Evolutionary conservation across 352 stramenopile genomes (phyloP).

Genomic region (Thraustochytrium sp.): DNA sequence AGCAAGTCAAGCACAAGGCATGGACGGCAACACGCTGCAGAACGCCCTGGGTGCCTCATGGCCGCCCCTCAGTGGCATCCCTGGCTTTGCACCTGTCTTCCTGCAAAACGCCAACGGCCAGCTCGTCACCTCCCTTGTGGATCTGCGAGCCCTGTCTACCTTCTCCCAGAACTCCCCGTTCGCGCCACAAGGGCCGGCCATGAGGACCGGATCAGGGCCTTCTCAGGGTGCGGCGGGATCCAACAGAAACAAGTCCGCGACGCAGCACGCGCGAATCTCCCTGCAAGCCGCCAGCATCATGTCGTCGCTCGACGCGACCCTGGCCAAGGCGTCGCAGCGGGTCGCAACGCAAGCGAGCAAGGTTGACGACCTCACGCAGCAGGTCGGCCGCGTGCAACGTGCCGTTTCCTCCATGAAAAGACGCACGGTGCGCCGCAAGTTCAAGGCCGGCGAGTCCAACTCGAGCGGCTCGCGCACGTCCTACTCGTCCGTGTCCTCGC

Average conservation of each 20-base stretch:
- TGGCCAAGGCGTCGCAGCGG: not conserved
- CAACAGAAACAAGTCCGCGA: too few relatives aligned
- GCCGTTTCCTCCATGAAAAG: not conserved
- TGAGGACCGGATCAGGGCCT: too few relatives aligned
- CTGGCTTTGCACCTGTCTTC: too few relatives aligned
- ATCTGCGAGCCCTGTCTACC: too few relatives aligned
- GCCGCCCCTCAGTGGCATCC: too few relatives aligned
- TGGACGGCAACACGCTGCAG: too few relatives aligned
- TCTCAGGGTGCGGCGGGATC: not conserved
- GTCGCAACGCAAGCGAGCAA: not conserved
- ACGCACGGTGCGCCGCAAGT: not conserved
- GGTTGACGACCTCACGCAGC: not conserved
- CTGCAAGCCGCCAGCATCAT: not conserved
- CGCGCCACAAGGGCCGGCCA: not conserved
- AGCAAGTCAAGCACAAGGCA: too few relatives aligned
- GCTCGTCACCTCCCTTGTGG: too few relatives aligned
- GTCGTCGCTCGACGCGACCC: not conserved
- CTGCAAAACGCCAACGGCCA: too few relatives aligned
- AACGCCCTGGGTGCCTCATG: too few relatives aligned
- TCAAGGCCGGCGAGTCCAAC: not conserved
- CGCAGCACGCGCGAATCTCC: not conserved
- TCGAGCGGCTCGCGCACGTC: not conserved
- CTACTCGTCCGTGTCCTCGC: not conserved
- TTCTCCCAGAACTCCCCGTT: too few relatives aligned
- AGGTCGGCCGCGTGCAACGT: not conserved